Conservation (phyloP, 139 green algal genomes). For the Chlamydomonas incerta region DNA sequence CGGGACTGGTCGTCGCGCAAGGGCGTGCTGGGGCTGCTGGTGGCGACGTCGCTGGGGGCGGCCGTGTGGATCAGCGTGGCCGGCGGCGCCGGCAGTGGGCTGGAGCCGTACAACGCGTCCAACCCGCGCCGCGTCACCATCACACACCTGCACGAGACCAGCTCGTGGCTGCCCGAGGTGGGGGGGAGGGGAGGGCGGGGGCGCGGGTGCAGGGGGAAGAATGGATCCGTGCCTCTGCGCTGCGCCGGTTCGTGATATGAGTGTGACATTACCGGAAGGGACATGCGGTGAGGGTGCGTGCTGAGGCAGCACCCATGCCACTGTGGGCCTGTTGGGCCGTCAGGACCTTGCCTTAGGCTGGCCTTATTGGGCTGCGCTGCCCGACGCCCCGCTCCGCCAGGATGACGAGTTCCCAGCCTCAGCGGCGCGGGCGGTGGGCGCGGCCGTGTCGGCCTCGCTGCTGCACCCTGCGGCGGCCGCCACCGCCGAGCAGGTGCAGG, state of each 20-base stretch:
- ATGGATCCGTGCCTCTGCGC: no score
- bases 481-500: background rate
- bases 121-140: constrained; percentile 28
- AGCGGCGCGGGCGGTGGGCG: background rate
- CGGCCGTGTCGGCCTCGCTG: background rate
- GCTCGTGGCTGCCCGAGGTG: constrained; percentile 35
- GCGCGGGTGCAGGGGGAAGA: no score
- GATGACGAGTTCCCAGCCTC: constrained; percentile 2
- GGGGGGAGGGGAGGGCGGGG: no score
- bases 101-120: background rate
- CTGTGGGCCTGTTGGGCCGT: no score
- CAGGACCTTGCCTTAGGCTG: no score
- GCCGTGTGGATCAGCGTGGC: background rate
- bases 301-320: no score
- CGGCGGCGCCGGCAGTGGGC: background rate
- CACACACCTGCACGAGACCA: constrained; percentile 38
- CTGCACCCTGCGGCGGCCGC: background rate
- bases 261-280: no score
- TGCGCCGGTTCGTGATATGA: no score
- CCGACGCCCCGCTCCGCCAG: background rate
- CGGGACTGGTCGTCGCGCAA: no score
- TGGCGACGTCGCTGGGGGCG: constrained; percentile 6
- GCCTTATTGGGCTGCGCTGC: no score
- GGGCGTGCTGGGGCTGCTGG: background rate
- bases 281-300: no score